Base-by-base conservation (phyloP, 805 yeast species). In the Wickerhamomyces subpelliculosus region DNA sequence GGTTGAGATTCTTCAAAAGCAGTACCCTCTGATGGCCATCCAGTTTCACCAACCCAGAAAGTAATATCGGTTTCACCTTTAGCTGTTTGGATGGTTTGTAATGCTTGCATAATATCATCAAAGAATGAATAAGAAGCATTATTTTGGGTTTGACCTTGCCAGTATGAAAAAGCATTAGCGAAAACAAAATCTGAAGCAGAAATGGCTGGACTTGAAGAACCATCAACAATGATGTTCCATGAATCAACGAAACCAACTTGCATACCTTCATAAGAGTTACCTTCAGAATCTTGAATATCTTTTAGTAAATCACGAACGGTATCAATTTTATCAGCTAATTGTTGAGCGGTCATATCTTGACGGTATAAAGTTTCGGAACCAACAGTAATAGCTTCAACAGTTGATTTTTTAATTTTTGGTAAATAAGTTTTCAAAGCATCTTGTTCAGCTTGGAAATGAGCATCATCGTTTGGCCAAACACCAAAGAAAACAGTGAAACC, bases 321-420 rank as follows among this genome's bases (percentile, higher is more conserved):
- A 42, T 61, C 47, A 56, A 90, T 88, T 53, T 70, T 70, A 48
- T 58, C 62, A 35, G 96, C 94, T 57, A 90, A 77, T 39, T 75
- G 75, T 25, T 69, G 52, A 32, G 95, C 88, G 36, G 89, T 72
- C 65, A 89, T 48, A 61, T 90, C 97, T 28, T 62, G 78, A 72
- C 97, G 86, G 77, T 90, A 90, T 48, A 90, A 72, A 42, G 96
- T 90, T 73, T 90, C 97, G 20, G 97, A 88, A 48, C 97, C 97
- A 48, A 90, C 97, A 37, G 86, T 71, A 65, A 90, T 70, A 34
- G 80, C 85, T 53, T 78, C 75, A 54, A 90, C 73, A 46, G 86
- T 75, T 37, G 76, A 68, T 44, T 75, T 72, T 38, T 85, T 79
- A 45, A 88, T 70, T 24, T 54, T 65, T 52, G 96, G 95, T 61